Conservation (phyloP, 2,329 filamentous ascomycete species). For the Clonostachys rosea region DNA sequence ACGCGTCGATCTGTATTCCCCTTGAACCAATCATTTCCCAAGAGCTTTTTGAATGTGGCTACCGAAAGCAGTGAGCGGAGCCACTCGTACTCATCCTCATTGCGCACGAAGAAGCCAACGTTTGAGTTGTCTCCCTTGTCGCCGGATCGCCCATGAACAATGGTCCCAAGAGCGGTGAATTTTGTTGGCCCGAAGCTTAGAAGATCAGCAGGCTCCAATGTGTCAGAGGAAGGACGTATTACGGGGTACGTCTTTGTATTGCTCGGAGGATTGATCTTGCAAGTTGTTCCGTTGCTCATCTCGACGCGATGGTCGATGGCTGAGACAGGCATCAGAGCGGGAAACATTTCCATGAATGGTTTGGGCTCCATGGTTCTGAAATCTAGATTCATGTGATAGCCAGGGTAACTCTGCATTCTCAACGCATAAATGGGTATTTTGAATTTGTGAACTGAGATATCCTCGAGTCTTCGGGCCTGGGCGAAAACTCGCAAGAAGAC, state of each 20-base stretch:
- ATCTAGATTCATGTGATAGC: slow-evolving; percentile 36
- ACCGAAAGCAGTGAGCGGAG: slow-evolving; percentile 29
- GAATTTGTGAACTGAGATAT: slow-evolving; percentile 26
- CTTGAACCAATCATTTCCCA: slow-evolving; percentile 20
- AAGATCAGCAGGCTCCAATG: slow-evolving; percentile 12
- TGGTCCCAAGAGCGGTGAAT: slow-evolving; percentile 12
- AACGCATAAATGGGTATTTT: slow-evolving; percentile 27
- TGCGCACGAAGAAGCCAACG: slow-evolving; percentile 33
- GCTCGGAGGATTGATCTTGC: slow-evolving; percentile 10
- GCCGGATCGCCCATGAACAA: slow-evolving; percentile 14
- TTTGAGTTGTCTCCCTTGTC: slow-evolving; percentile 35
- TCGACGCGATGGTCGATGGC: slow-evolving; percentile 19
- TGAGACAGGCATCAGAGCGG: slow-evolving; percentile 19
- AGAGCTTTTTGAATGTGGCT: slow-evolving; percentile 23
- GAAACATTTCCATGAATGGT: slow-evolving; percentile 37
- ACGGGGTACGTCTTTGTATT: slow-evolving; percentile 4
- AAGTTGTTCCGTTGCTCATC: slow-evolving; percentile 9
- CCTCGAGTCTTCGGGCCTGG: slow-evolving; percentile 32
- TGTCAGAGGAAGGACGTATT: slow-evolving; percentile 17
- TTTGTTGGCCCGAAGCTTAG: slow-evolving; percentile 16
- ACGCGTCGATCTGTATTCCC: slow-evolving; percentile 21
- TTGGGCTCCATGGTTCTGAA: slow-evolving; percentile 35
- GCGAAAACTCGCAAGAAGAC: slow-evolving; percentile 40
- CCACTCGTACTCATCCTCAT: slow-evolving; percentile 35
- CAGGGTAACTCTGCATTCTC: slow-evolving; percentile 33